phyloP scores from a whole-genome alignment of 495 filamentous ascomycete species.

The Filosporella fistucella region DNA sequence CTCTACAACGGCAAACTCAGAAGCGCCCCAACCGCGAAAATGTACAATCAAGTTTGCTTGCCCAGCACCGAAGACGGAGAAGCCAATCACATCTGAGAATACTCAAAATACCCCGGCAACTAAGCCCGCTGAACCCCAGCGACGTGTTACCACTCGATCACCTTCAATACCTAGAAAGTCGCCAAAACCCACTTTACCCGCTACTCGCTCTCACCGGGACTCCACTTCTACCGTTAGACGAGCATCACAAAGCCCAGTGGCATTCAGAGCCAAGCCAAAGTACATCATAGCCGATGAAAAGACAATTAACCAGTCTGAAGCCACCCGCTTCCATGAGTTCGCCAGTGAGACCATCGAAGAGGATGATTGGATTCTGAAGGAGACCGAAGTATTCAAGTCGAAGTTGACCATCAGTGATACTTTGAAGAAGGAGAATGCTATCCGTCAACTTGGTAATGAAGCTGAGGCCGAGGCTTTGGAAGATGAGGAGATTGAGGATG shows the following conservation, averaged over 20 bases:
- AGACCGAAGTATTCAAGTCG: constrained; percentile 48
- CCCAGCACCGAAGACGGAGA: constrained; percentile 12
- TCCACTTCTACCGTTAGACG: constrained; percentile 33
- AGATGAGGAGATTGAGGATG: constrained; percentile 62
- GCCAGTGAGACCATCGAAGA: constrained; percentile 74
- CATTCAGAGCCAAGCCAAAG: constrained; percentile 28
- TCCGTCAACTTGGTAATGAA: constrained; percentile 83
- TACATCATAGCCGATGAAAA: constrained; percentile 44
- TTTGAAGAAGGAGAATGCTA: constrained; percentile 81
- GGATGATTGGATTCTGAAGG: constrained; percentile 79
- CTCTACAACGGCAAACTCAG: neutral
- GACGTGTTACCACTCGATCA: constrained; percentile 23
- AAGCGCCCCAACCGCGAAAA: constrained; percentile 12
- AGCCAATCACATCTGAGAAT: neutral
- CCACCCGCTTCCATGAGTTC: constrained; percentile 87
- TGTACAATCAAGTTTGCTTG: constrained; percentile 49
- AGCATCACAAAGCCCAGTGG: constrained; percentile 28
- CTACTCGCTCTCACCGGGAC: constrained; percentile 45
- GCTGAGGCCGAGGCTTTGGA: constrained; percentile 81
- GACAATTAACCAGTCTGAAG: constrained; percentile 60
- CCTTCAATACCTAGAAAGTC: constrained; percentile 33
- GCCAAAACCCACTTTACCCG: constrained; percentile 30
- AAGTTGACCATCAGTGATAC: constrained; percentile 87
- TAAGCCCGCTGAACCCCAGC: constrained; percentile 4
- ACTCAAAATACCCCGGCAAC: too few species aligned